Evolutionary conservation across 108 stramenopile genomes (phyloP).

Genomic region (Epithemia pelagica): DNA sequence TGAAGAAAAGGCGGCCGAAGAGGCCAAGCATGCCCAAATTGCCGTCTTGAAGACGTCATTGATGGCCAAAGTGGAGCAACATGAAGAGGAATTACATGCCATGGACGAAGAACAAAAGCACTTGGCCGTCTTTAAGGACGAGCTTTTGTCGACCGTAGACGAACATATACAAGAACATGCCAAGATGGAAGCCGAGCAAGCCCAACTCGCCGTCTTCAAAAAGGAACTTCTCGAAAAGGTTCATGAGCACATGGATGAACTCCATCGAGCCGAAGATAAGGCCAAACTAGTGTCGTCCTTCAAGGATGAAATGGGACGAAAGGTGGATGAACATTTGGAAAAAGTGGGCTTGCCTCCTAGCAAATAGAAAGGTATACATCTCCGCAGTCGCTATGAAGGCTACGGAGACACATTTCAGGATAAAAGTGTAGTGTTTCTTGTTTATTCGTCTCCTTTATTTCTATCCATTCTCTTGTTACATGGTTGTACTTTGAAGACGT

Average conservation of each 20-base stretch:
- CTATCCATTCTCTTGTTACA: no score
- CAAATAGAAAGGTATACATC: no score
- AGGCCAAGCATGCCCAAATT: slow-evolving; percentile 36
- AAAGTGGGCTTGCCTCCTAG: no score
- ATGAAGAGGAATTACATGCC: slow-evolving; percentile 29
- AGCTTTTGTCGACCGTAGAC: slow-evolving; percentile 31
- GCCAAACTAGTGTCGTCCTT: neutral
- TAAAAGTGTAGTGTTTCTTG: no score
- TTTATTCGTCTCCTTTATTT: no score
- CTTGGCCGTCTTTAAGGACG: slow-evolving; percentile 29
- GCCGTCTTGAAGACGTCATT: slow-evolving; percentile 28
- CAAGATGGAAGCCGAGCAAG: slow-evolving; percentile 8
- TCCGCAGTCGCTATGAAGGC: no score
- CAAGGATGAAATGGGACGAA: slow-evolving; percentile 5
- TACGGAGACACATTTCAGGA: no score
- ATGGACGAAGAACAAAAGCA: slow-evolving; percentile 32
- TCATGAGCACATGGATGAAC: slow-evolving; percentile 5
- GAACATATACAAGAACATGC: slow-evolving; percentile 22
- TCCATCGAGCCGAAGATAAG: slow-evolving; percentile 1
- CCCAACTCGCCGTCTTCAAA: slow-evolving; percentile 1
- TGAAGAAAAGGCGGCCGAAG: slow-evolving; percentile 21
- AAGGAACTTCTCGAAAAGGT: slow-evolving; percentile 3
- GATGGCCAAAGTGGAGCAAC: slow-evolving; percentile 32
- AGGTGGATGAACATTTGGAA: slow-evolving; percentile 5
- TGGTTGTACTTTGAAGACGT: no score